Evolutionary conservation across 176 grass and related monocot species (phyloP), one percentile per base, ranked within the genome.

Genomic region (Typha latifolia): DNA sequence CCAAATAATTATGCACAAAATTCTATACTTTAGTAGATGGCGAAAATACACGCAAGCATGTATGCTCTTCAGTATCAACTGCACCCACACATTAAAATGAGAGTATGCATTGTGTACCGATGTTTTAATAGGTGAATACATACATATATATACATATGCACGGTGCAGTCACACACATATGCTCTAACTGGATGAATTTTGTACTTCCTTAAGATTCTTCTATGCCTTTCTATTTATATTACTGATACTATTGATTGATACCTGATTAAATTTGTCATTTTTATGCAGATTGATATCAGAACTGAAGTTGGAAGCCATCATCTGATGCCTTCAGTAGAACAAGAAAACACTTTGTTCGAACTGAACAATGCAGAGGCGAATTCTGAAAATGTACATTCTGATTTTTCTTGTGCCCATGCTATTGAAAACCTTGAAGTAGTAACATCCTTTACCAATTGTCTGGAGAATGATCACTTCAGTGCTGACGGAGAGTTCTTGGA

Each of bases 401-500:
- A 69, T 74, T 49, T 78, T 27, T 75, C 75, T 66, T 64, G 74
- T 57, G 32, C 72, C 34, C 78, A 69, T 62, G 69, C 72, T 79
- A 49, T 55, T 51, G 65, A 71, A 64, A 66, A 64, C 56, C 50
- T 59, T 27, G 82, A 51, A 32, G 49, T 84, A 32, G 49, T 84
- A 50, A 49, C 51, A 16, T 67, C 73, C 51, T 67, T 67, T 47
- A n/a, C 51, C 48, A 15, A 5, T 68, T 68, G 21, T 26, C 7
- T 48, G 3, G 19, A 67, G 20, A 49, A 48, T 12, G 12, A 12
- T 57, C 73, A 47, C 12, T 19, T 27, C 29, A 51, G 72, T 76
- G 74, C 61, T 72, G 82, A 79, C 51, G 89, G 86, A 15, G 93
- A 97, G 61, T 92, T 84, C 62, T 69, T 97, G 80, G 94, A 97